phyloP scores from a whole-genome alignment of 2,329 filamentous ascomycete genomes.

The Coleophoma cylindrospora region DNA sequence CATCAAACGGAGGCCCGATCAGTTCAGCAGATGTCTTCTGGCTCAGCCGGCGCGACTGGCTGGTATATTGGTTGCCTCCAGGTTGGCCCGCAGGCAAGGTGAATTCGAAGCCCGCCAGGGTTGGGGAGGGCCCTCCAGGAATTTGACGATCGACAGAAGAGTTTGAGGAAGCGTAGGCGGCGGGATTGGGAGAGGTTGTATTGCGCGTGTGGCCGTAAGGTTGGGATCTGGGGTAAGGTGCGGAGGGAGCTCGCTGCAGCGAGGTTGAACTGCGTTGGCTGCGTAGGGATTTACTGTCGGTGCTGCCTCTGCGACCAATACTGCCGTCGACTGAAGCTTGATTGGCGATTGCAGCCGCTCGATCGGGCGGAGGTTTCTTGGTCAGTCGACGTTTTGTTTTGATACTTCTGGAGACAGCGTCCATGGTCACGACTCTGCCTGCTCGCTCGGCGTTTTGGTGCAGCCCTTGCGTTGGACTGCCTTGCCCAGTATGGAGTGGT shows the following conservation, averaged over 20 bases:
- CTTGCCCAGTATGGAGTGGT: too few relatives aligned
- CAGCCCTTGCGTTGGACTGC: too few relatives aligned
- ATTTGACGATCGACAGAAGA: slow-evolving; percentile 26
- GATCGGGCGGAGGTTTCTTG: slow-evolving; percentile 50
- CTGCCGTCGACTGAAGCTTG: slow-evolving; percentile 30
- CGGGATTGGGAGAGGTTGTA: slow-evolving; percentile 38
- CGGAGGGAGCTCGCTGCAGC: slow-evolving; percentile 55
- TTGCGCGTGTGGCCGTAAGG: slow-evolving; percentile 31
- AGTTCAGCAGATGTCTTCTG: slow-evolving; percentile 51
- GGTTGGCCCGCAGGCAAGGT: slow-evolving; percentile 11
- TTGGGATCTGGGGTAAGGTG: slow-evolving; percentile 34
- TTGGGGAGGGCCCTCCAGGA: slow-evolving; percentile 21
- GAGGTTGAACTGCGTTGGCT: slow-evolving; percentile 61
- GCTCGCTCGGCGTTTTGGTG: not conserved
- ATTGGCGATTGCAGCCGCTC: slow-evolving; percentile 29
- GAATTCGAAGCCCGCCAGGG: slow-evolving; percentile 20
- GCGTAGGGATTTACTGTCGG: slow-evolving; percentile 52
- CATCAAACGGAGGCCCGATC: slow-evolving; percentile 62
- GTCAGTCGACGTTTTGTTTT: slow-evolving; percentile 31
- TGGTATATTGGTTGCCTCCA: slow-evolving; percentile 27
- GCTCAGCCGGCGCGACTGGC: slow-evolving; percentile 34
- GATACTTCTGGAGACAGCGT: not conserved
- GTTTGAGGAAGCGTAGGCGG: slow-evolving; percentile 32
- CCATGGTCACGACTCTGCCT: not conserved
- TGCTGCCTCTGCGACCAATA: slow-evolving; percentile 22